Conservation (phyloP, 441 rosid genomes). For the Adansonia rubrostipa region DNA sequence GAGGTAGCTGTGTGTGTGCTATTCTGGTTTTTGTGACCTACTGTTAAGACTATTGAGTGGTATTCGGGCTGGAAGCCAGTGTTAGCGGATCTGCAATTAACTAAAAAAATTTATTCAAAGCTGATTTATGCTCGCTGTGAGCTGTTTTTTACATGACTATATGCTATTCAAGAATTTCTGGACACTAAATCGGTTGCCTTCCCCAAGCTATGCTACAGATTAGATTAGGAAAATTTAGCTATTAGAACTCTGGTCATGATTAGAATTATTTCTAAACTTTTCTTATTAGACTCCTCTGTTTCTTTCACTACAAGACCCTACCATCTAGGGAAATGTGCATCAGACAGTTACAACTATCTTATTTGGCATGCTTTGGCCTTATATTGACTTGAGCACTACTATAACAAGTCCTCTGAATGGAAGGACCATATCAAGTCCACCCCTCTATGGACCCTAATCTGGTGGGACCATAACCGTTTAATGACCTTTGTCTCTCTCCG, state of each 20-base stretch:
- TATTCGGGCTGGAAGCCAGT: neutral
- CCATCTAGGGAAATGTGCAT: neutral
- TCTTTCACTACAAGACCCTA: neutral
- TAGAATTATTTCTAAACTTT: neutral
- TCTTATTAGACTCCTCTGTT: neutral
- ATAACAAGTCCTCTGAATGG: neutral
- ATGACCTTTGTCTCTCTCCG: neutral
- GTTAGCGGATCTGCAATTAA: neutral
- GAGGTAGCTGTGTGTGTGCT: constrained; percentile 61
- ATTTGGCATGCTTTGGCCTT: neutral
- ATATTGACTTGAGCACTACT: neutral
- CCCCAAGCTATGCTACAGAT: neutral
- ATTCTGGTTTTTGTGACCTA: neutral
- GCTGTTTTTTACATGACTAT: neutral
- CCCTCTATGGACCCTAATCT: neutral
- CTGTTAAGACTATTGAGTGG: neutral
- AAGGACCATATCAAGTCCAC: constrained; percentile 10
- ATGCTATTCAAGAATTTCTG: neutral
- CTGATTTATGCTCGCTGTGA: neutral
- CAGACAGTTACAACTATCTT: neutral
- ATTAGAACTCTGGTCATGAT: neutral
- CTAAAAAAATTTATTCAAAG: neutral
- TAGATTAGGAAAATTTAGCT: neutral
- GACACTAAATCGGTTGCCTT: neutral
- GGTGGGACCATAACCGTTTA: neutral